Conservation (phyloP, 192 early-diverging fungal genomes). For the Polychytrium aggregatum region DNA sequence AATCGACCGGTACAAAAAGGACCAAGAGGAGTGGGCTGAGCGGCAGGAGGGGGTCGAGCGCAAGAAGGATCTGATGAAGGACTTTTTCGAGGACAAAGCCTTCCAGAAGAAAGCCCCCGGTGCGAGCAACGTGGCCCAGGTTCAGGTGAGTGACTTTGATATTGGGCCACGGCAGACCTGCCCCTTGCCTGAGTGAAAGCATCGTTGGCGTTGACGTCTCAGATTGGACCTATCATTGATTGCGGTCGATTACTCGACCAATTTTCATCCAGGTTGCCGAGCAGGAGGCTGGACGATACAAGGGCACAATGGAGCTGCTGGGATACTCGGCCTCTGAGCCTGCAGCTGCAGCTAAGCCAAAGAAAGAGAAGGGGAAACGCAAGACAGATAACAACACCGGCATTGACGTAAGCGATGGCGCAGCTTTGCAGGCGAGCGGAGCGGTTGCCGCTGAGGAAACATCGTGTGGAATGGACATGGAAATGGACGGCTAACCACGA, state of each 20-base stretch:
- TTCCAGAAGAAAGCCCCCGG: slow-evolving; percentile 11
- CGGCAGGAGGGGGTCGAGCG: slow-evolving; percentile 59
- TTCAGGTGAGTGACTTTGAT: neutral
- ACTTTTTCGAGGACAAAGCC: slow-evolving; percentile 39
- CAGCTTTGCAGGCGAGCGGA: slow-evolving; percentile 5
- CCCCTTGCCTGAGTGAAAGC: slow-evolving; percentile 3
- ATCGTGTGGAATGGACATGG: neutral
- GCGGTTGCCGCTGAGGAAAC: neutral
- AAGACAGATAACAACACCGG: slow-evolving; percentile 32
- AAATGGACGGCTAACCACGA: neutral
- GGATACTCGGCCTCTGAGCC: slow-evolving; percentile 35
- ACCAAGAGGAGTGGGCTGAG: slow-evolving; percentile 68
- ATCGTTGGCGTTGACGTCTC: slow-evolving; percentile 20
- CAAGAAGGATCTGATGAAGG: slow-evolving; percentile 69
- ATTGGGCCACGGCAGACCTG: slow-evolving; percentile 11
- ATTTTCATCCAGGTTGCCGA: too few species aligned
- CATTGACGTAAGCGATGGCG: slow-evolving; percentile 9
- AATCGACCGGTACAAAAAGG: slow-evolving; percentile 61
- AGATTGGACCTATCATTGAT: too few species aligned
- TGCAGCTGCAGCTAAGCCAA: slow-evolving; percentile 21
- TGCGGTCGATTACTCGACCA: too few species aligned
- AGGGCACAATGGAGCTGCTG: slow-evolving; percentile 43
- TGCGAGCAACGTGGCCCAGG: neutral
- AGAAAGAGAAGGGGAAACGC: slow-evolving; percentile 37
- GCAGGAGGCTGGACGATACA: too few species aligned